phyloP scores from a whole-genome alignment of 2,329 filamentous ascomycete genomes.

The Penicillium sp. region DNA sequence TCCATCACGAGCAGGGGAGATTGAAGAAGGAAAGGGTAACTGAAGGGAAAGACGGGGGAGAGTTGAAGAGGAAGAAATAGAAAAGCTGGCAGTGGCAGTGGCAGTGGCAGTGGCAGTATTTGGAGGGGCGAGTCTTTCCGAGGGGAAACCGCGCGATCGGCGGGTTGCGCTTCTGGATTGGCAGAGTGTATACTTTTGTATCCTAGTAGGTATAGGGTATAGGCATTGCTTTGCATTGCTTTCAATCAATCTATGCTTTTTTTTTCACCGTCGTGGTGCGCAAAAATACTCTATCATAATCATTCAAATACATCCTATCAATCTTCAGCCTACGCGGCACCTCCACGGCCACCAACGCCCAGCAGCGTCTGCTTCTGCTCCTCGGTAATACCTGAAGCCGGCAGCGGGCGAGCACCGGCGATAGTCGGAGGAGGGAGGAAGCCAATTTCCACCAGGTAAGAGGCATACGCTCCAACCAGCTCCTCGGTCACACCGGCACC shows the following conservation, averaged over 20 bases:
- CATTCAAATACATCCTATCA: background rate
- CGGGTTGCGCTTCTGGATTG: conserved; percentile 11
- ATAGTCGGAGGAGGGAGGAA: conserved; percentile 58
- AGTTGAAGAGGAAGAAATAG: background rate
- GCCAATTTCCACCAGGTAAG: conserved; percentile 65
- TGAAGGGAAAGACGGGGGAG: conserved; percentile 2
- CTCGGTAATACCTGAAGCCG: conserved; percentile 49
- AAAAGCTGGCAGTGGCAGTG: background rate
- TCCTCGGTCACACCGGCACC: conserved; percentile 63
- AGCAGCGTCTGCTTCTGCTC: conserved; percentile 55
- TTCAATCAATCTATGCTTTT: background rate
- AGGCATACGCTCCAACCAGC: conserved; percentile 66
- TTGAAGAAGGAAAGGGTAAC: background rate
- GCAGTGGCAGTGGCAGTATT: conserved; percentile 2
- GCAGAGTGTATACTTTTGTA: background rate
- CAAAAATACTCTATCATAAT: conserved; percentile 7
- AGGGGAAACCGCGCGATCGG: conserved; percentile 20
- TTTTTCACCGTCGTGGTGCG: background rate
- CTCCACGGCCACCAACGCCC: conserved; percentile 59
- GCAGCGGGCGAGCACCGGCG: conserved; percentile 42
- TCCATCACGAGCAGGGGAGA: conserved; percentile 8
- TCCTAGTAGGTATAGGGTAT: no score
- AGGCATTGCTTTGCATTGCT: no score
- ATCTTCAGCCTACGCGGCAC: conserved; percentile 27
- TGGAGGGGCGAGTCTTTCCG: conserved; percentile 17